Evolutionary conservation across 352 stramenopile genomes (phyloP), one percentile per base, ranked within the genome.

Genomic region (Thraustochytrium striatum): DNA sequence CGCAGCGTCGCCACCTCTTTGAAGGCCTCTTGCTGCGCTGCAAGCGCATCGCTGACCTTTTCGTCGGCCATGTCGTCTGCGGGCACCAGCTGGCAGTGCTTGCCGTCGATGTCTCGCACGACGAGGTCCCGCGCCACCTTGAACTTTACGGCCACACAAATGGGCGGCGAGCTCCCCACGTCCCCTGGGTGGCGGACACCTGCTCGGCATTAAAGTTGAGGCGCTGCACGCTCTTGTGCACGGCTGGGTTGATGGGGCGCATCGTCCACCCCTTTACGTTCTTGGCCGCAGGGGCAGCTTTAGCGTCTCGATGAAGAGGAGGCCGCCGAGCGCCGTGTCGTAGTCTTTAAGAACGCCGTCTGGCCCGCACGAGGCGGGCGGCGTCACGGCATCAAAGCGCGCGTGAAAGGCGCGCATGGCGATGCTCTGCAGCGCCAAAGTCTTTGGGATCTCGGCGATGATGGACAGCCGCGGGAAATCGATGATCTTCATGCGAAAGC

Each of bases 401-500:
- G 39, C 21, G 7, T 75, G 52, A 13, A 75, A 21, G 11, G 52
- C 52, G 35, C 65, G 65, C 21, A 75, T 38, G 7, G 65, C 65
- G 25, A 75, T 38, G 30, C 52, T 75, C 52, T 75, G 65, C 21
- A 75, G 65, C 43, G 65, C 65, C 16, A 75, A 32, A 2, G 65
- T 75, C 30, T 75, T 75, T 2, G 65, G 65, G 32, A 75, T 75
- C 36, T 75, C 65, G 0, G 65, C 65, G 3, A 75, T 61, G 44
- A 75, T 75, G 65, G 65, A 75, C n/a, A 75, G 65, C 50, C 35
- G n/a, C 8, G 65, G 65, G 3, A 75, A 75, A 25, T 75, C 65
- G 50, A 75, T 75, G 65, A 75, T 75, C 33, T 38, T 30, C 65
- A 75, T 75, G 50, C 65, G 65, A 61, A 75, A 75, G 1, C 65